Evolutionary conservation across 1,284 basidiomycete genomes (phyloP).

Genomic region (Tranzscheliella williamsii): DNA sequence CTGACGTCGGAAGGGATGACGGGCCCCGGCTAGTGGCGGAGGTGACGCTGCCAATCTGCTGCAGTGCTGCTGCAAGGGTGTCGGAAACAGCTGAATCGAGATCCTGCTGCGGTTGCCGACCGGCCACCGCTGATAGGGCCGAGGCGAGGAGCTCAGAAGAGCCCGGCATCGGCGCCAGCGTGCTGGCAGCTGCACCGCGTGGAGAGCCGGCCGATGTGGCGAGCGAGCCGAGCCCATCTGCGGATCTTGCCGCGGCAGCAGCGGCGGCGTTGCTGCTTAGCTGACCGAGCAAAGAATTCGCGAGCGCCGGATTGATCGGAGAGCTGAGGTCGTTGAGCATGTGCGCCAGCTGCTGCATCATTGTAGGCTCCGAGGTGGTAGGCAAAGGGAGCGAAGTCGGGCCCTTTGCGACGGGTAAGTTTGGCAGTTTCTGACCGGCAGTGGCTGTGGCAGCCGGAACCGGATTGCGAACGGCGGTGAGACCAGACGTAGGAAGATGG

Average conservation of each 20-base stretch:
- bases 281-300: constrained; percentile 32
- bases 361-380: constrained; percentile 34
- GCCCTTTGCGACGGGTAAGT: constrained; percentile 16
- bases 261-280: constrained; percentile 39
- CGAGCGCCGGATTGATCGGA: constrained; percentile 32
- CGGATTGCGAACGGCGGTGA: background rate
- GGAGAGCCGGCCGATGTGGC: too few relatives aligned
- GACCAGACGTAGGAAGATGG: background rate
- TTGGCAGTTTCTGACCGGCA: background rate
- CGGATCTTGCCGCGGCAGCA: constrained; percentile 16
- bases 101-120: constrained; percentile 30
- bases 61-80: constrained; percentile 47
- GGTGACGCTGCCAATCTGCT: constrained; percentile 38
- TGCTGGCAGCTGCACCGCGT: background rate
- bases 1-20: background rate
- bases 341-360: constrained; percentile 40
- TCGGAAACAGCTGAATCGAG: constrained; percentile 48
- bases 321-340: constrained; percentile 41
- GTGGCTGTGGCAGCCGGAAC: background rate
- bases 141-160: constrained; percentile 27
- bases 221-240: too few relatives aligned
- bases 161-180: constrained; percentile 2
- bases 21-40: background rate
- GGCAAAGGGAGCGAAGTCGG: constrained; percentile 26
- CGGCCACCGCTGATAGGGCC: constrained; percentile 28